phyloP scores from a whole-genome alignment of 495 filamentous ascomycete genomes.

The Hypomontagnella monticulosa region DNA sequence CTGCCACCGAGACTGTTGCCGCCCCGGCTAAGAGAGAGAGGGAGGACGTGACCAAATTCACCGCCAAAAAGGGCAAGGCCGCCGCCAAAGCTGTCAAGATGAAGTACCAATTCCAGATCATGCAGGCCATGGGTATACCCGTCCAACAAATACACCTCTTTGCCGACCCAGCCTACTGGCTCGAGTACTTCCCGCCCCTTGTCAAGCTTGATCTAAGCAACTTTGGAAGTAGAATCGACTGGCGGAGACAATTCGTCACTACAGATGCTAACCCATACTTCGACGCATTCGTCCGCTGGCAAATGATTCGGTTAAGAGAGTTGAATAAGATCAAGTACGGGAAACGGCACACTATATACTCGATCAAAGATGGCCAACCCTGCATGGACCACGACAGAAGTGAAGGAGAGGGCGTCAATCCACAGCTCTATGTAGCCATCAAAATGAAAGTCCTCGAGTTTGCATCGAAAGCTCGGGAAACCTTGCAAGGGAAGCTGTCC shows the following conservation, averaged over 20 bases:
- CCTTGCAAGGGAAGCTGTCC: conserved; percentile 80
- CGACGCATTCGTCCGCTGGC: conserved; percentile 95
- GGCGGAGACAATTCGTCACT: conserved; percentile 90
- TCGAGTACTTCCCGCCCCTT: conserved; percentile 85
- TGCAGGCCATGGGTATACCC: conserved; percentile 83
- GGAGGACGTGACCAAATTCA: conserved; percentile 90
- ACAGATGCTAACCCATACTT: conserved; percentile 98
- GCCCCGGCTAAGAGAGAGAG: conserved; percentile 44
- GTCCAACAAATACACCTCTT: conserved; percentile 89
- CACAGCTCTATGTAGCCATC: conserved; percentile 91
- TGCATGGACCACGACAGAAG: conserved; percentile 98
- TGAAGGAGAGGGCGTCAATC: conserved; percentile 87
- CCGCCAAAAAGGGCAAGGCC: conserved; percentile 92
- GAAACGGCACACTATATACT: conserved; percentile 94
- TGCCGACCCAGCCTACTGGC: conserved; percentile 87
- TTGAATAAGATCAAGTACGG: conserved; percentile 94
- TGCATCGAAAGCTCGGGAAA: conserved; percentile 73
- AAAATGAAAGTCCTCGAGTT: conserved; percentile 92
- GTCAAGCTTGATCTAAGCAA: conserved; percentile 82
- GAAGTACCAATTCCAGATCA: conserved; percentile 66
- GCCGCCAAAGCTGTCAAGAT: conserved; percentile 89
- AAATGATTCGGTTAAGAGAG: conserved; percentile 93
- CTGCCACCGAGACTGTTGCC: conserved; percentile 30
- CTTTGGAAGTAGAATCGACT: conserved; percentile 88
- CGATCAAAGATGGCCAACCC: conserved; percentile 94